Evolutionary conservation across 345 rosid genomes (phyloP), one percentile per base, ranked within the genome.

Genomic region (Toxicodendron radicans): DNA sequence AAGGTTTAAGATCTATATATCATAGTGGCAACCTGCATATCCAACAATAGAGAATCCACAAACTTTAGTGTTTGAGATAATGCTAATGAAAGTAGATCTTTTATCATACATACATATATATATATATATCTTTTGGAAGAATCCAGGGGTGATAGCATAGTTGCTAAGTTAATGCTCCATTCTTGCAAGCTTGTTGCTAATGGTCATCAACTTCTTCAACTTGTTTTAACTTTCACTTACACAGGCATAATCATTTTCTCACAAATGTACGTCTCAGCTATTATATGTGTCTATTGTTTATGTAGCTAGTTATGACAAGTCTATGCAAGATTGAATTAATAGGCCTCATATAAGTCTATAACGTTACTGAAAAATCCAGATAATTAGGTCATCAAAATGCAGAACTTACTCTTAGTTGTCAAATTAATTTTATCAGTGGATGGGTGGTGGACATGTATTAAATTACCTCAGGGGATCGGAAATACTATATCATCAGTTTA

Each of bases 1-100:
- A 74, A 58, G 58, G 78, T 69, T 62, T 20, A 74, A 64, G 61
- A 66, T 78, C 30, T 56, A 48, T 13, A 48, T 57, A 61, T 60
- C 38, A 61, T 67, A 73, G 73, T 71, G 76, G 52, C 75, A 57
- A 57, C 64, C 17, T 21, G n/a, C 64, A 71, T 63, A 32, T 45
- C 73, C 33, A 41, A 21, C 66, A 17, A 10, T 59, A 45, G 66
- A 71, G 66, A 38, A 62, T 76, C 77, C 72, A 69, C 67, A 64
- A 76, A 72, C 68, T 63, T 67, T 75, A 64, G 83, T 80, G 74
- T 72, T 71, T 20, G 70, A 65, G 71, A 74, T 79, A 78, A 75
- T 77, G 81, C 72, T 52, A 0, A 66, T 66, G 64, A 72, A 65
- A 74, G 71, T 59, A 45, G 66, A 33, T 38, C n/a, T n/a, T n/a